Percentiles rank a stretch among this genome's conserved stretches.
These are phyloP conservation scores for Tephrocybe sp. DNA, from an alignment of 768 basidiomycete genomes.

Conservation along the genomic window DNA sequence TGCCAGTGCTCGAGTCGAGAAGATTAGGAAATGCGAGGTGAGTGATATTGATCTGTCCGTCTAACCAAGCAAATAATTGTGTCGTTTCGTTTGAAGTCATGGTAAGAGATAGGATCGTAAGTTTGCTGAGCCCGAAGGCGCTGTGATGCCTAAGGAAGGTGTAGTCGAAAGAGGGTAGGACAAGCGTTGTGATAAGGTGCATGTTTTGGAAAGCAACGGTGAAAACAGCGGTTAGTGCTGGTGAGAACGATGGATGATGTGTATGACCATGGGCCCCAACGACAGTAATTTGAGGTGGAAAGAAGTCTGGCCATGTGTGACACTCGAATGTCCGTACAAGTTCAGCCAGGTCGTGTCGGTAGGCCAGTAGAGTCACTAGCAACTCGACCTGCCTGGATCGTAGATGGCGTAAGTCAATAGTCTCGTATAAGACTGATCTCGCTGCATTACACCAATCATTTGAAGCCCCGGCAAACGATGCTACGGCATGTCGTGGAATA, in stretches of 20 bases:
- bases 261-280: neutral
- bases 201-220: conserved; percentile 45
- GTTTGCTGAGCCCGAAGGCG: conserved; percentile 38
- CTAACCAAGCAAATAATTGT: conserved; percentile 40
- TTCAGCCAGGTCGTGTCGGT: conserved; percentile 39
- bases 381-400: conserved; percentile 28
- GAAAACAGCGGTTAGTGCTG: conserved; percentile 39
- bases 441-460: conserved; percentile 32
- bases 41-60: conserved; percentile 41
- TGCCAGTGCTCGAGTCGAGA: conserved; percentile 17
- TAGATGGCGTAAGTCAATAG: conserved; percentile 34
- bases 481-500: conserved; percentile 30
- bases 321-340: conserved; percentile 40
- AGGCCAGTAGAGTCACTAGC: conserved; percentile 36
- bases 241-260: conserved; percentile 15
- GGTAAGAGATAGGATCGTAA: conserved; percentile 36
- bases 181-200: conserved; percentile 39
- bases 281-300: conserved; percentile 17
- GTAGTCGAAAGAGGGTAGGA: conserved; percentile 42
- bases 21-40: conserved; percentile 40
- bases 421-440: conserved; percentile 31
- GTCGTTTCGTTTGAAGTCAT: conserved; percentile 31
- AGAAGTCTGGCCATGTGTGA: conserved; percentile 43
- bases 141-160: conserved; percentile 42
- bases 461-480: conserved; percentile 32